Evolutionary conservation across 257 asterid genomes (phyloP).

Genomic region (Nicotiana tomentosiformis): DNA sequence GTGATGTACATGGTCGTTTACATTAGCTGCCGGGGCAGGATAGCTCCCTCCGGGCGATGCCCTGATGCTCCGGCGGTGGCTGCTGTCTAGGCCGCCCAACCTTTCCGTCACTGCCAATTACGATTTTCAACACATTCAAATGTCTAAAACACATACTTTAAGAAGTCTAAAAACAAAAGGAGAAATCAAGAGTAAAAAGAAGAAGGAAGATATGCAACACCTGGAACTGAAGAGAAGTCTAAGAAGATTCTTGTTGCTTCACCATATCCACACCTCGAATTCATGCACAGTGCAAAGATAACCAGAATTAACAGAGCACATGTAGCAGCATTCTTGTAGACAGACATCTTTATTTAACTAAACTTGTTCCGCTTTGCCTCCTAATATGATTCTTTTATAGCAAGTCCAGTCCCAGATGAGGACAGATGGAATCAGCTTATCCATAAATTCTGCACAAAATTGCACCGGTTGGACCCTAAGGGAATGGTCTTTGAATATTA

Average conservation of each 20-base stretch:
- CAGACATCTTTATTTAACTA: neutral
- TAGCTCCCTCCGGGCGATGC: neutral
- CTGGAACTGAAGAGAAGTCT: neutral
- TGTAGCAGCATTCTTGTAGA: neutral
- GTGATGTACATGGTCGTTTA: neutral
- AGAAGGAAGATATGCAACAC: neutral
- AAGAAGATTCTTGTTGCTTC: neutral
- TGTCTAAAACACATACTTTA: neutral
- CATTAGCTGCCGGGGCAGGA: neutral
- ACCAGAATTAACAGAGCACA: neutral
- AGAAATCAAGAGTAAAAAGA: neutral
- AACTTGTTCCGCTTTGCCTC: neutral
- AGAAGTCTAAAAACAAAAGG: neutral
- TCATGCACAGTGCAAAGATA: neutral
- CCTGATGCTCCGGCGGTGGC: neutral
- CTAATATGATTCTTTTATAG: neutral
- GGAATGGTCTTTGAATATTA: too few species aligned
- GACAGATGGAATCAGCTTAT: neutral
- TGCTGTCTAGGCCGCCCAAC: neutral
- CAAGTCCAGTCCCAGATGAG: neutral
- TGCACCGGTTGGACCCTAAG: too few species aligned
- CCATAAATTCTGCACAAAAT: neutral
- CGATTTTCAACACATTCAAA: neutral
- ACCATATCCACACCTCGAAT: neutral
- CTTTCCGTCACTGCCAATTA: neutral